These are phyloP conservation scores for Rubia yunnanensis DNA, from an alignment of 257 asterid species.

Conservation along the genomic window DNA sequence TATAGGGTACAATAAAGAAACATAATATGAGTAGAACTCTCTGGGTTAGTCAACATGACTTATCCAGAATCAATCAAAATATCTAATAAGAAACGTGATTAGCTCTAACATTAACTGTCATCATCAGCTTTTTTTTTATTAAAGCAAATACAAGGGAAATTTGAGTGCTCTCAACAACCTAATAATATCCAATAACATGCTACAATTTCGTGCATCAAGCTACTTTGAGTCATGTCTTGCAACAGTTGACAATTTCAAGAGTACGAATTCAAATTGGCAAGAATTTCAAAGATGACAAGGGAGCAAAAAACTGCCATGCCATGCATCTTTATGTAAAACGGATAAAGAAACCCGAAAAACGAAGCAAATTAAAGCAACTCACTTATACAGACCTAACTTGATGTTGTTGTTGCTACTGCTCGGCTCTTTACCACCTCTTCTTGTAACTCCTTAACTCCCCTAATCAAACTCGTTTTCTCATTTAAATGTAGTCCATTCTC, in stretches of 20 bases:
- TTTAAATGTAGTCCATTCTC: constrained; percentile 53
- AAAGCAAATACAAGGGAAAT: background rate
- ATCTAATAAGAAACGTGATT: no score
- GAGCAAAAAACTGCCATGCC: no score
- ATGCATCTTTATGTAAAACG: background rate
- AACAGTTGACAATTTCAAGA: no score
- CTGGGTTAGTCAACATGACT: no score
- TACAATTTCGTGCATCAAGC: background rate
- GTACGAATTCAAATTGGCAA: background rate
- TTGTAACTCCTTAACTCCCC: constrained; percentile 69
- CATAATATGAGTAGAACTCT: no score
- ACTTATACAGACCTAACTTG: constrained; percentile 4
- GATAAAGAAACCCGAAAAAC: background rate
- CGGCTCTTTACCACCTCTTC: constrained; percentile 30
- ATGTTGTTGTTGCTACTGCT: constrained; percentile 15
- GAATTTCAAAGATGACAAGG: background rate
- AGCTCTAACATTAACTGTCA: no score
- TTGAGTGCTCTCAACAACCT: background rate
- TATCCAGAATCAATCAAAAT: no score
- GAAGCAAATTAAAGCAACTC: background rate
- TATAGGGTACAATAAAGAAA: no score
- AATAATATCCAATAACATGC: background rate
- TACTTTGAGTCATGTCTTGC: background rate
- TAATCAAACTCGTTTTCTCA: constrained; percentile 61
- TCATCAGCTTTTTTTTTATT: no score